Evolutionary conservation across 768 basidiomycete species (phyloP), one percentile per base, ranked within the genome.

Genomic region (Mycena alexandri): DNA sequence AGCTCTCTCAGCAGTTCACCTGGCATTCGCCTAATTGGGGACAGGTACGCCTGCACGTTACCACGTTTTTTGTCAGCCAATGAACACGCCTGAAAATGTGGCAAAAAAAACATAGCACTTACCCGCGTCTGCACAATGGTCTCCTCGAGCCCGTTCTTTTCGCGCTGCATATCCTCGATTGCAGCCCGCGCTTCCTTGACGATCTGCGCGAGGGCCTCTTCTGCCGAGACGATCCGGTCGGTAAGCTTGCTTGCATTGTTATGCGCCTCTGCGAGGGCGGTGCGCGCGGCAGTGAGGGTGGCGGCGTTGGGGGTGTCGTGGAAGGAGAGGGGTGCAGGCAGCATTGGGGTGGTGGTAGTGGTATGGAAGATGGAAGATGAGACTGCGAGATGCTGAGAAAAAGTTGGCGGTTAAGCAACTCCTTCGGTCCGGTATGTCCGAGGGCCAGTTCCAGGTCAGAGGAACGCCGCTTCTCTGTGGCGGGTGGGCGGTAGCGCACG

Each of bases 1-100:
- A 94, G 87, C 64, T 89, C 86, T 60, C 90, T 83, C 55, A 93
- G 82, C n/a, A 94, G 79, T 71, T 94, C 93, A 42, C 84, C 79
- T 1, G 93, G 93, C 25, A 94, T 81, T 46, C 90, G 81, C 33
- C 90, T 82, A 68, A 94, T 89, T 36, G 92, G 92, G 13, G 92
- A 86, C 63, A 93, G 82, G 73, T 92, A 93, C 1, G 90, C 90
- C 75, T 84, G 79, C 5, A 46, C 46, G 61, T 41, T 16, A 64
- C 22, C 69, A 71, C 69, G 69, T 71, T 71, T 46, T 63, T 11
- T 42, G 16, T 25, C 19, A 14, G 25, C 3, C 14, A 24, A 13
- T 14, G 14, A 8, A 16, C 10, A 36, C 24, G 29, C 42, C 29
- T 29, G 29, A 29, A 29, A 29, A 6, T 29, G 29, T 29, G 29